phyloP scores from a whole-genome alignment of 352 stramenopile genomes.

The Phytophthora pinifolia region DNA sequence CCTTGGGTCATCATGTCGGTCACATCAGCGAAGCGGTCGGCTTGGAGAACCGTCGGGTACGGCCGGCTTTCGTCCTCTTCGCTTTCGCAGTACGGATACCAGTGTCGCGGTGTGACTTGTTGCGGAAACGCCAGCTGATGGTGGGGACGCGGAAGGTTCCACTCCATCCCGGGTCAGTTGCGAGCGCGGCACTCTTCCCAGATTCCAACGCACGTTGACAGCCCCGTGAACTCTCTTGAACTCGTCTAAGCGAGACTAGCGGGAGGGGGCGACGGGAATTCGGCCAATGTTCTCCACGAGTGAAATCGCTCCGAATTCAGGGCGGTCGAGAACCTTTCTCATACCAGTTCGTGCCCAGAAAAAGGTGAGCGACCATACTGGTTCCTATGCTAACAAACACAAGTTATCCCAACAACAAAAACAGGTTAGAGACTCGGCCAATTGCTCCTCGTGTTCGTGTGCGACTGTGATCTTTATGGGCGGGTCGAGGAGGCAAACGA shows the following conservation, averaged over 20 bases:
- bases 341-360: slow-evolving; percentile 17
- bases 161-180: slow-evolving; percentile 32
- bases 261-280: slow-evolving; percentile 20
- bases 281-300: slow-evolving; percentile 4
- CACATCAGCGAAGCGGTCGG: slow-evolving; percentile 5
- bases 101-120: slow-evolving; percentile 9
- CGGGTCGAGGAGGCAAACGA: background rate
- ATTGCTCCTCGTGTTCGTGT: slow-evolving; percentile 7
- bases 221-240: too few species aligned
- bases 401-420: too few species aligned
- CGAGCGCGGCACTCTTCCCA: slow-evolving; percentile 32
- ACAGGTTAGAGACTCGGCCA: slow-evolving; percentile 1
- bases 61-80: slow-evolving; percentile 14
- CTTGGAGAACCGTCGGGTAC: slow-evolving; percentile 1
- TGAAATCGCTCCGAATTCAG: slow-evolving; percentile 41
- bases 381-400: background rate
- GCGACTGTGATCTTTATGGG: slow-evolving; percentile 10
- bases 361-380: slow-evolving; percentile 7
- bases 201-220: too few species aligned
- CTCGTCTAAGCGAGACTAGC: slow-evolving; percentile 6
- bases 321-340: slow-evolving; percentile 19
- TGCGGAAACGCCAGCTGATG: slow-evolving; percentile 12
- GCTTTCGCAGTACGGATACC: slow-evolving; percentile 15
- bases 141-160: slow-evolving; percentile 26
- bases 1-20: slow-evolving; percentile 1